A percentile compares a stretch with the other conserved stretches of the same genome.
phyloP scores from a whole-genome alignment of 177 flowering plant genomes.

The Vitis hybrid region DNA sequence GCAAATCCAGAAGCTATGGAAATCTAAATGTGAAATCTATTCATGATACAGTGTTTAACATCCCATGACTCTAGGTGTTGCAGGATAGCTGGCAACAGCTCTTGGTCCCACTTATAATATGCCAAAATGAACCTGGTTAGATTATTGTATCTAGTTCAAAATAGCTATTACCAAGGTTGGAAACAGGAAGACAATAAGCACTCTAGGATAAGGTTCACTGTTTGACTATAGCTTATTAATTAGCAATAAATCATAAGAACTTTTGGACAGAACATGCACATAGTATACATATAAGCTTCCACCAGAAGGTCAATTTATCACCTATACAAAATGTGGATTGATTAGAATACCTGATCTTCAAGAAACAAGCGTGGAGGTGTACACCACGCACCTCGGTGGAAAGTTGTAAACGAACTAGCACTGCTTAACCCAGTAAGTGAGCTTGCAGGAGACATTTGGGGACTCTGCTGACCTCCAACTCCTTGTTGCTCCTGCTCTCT shows the following conservation, averaged over 20 bases:
- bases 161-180: no score
- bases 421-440: slow-evolving; percentile 95
- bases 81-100: not conserved
- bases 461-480: slow-evolving; percentile 81
- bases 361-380: slow-evolving; percentile 95
- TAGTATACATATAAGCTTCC: not conserved
- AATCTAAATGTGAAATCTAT: not conserved
- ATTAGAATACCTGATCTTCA: slow-evolving; percentile 84
- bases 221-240: not conserved
- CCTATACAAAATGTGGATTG: not conserved
- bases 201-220: not conserved
- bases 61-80: not conserved
- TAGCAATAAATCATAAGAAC: not conserved
- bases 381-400: slow-evolving; percentile 94
- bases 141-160: not conserved
- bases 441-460: slow-evolving; percentile 96
- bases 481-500: slow-evolving; percentile 95
- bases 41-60: not conserved
- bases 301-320: not conserved
- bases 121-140: not conserved
- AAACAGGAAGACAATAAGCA: not conserved
- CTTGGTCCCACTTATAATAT: not conserved
- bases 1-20: not conserved
- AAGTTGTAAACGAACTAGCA: slow-evolving; percentile 88
- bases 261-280: not conserved